phyloP scores from a whole-genome alignment of 768 basidiomycete genomes.

The Tylopilus cervinicoccineus region DNA sequence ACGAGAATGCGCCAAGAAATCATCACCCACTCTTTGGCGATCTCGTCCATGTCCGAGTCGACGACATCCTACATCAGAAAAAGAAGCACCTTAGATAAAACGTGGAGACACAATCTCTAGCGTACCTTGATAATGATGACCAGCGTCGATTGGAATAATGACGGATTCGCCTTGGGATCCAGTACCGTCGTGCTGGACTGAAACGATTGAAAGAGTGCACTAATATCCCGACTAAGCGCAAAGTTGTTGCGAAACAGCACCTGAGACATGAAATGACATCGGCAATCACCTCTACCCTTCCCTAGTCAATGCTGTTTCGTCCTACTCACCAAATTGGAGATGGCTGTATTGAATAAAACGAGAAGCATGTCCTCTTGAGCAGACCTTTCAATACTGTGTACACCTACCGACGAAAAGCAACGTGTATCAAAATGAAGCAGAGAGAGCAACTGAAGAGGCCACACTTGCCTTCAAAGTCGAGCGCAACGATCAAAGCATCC shows the following conservation, averaged over 20 bases:
- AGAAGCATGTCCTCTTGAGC: slow-evolving; percentile 60
- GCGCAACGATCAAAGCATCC: slow-evolving; percentile 50
- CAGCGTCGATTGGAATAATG: slow-evolving; percentile 54
- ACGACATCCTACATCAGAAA: slow-evolving; percentile 49
- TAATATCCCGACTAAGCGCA: slow-evolving; percentile 55
- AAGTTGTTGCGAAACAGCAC: slow-evolving; percentile 66
- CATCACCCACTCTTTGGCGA: slow-evolving; percentile 48
- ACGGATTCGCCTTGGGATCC: slow-evolving; percentile 55
- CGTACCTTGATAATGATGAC: slow-evolving; percentile 60
- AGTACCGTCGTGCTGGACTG: slow-evolving; percentile 53
- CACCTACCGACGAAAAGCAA: slow-evolving; percentile 31
- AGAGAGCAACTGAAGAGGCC: background rate
- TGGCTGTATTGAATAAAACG: slow-evolving; percentile 61
- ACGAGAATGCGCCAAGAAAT: background rate
- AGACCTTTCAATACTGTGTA: slow-evolving; percentile 65
- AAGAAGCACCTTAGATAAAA: background rate
- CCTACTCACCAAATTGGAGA: slow-evolving; percentile 57
- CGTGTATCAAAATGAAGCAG: background rate
- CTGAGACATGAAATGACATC: slow-evolving; percentile 24
- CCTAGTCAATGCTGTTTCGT: slow-evolving; percentile 1
- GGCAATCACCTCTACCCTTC: background rate
- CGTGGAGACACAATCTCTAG: background rate
- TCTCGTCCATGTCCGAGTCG: slow-evolving; percentile 56
- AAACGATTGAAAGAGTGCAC: slow-evolving; percentile 58
- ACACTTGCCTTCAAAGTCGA: slow-evolving; percentile 56